Conservation (phyloP, 129 eudicot genomes). For the Deinandra increscens region DNA sequence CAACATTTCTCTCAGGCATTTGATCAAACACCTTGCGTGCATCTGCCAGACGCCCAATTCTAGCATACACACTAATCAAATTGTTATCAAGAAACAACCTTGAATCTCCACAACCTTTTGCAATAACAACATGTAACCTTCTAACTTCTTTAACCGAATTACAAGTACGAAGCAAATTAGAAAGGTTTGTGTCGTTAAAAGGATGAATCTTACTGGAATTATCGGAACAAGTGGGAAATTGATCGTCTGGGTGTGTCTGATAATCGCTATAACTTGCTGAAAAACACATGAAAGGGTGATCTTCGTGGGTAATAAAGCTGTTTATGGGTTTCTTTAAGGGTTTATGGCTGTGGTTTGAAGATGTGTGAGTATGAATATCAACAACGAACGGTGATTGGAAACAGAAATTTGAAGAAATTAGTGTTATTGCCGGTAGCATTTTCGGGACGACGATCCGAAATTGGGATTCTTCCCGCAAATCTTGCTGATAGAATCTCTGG, state of each 20-base stretch:
- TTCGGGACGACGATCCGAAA: slow-evolving; percentile 13
- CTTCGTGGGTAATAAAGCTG: slow-evolving; percentile 15
- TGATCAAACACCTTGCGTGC: slow-evolving; percentile 77
- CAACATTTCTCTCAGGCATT: slow-evolving; percentile 69
- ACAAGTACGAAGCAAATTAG: slow-evolving; percentile 48
- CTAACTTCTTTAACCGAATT: slow-evolving; percentile 37
- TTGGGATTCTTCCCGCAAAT: slow-evolving; percentile 17
- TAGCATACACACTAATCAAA: slow-evolving; percentile 55
- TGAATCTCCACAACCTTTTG: slow-evolving; percentile 32
- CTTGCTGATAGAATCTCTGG: slow-evolving; percentile 8
- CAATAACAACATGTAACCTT: slow-evolving; percentile 43
- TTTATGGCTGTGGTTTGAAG: slow-evolving; percentile 24
- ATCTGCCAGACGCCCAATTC: slow-evolving; percentile 46
- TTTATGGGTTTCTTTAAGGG: slow-evolving; percentile 22
- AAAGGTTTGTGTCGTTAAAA: slow-evolving; percentile 26
- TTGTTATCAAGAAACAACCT: slow-evolving; percentile 49
- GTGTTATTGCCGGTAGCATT: slow-evolving; percentile 31
- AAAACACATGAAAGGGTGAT: slow-evolving; percentile 1
- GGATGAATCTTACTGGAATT: not conserved
- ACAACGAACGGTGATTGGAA: slow-evolving; percentile 20
- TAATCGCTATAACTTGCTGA: not conserved
- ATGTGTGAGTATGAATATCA: slow-evolving; percentile 28
- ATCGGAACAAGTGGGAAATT: slow-evolving; percentile 21
- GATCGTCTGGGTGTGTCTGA: slow-evolving; percentile 28
- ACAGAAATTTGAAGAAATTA: slow-evolving; percentile 20